Conservation (phyloP, 2,329 filamentous ascomycete genomes). For the Lachnum nothofagi region DNA sequence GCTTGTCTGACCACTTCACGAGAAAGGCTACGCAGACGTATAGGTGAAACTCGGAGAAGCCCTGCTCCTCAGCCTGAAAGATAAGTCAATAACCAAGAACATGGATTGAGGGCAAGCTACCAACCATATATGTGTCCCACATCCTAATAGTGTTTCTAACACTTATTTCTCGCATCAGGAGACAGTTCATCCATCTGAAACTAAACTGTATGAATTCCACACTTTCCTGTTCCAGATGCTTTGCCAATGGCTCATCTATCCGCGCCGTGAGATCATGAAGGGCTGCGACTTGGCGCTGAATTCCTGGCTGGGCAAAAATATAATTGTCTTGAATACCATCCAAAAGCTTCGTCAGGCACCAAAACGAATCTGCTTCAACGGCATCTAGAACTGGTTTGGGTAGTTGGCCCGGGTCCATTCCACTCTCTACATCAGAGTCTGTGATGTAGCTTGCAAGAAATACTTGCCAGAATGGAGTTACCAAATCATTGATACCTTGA, state of each 20-base stretch:
- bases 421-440: slow-evolving; percentile 84
- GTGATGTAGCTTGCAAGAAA: slow-evolving; percentile 93
- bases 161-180: slow-evolving; percentile 95
- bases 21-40: slow-evolving; percentile 97
- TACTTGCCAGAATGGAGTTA: slow-evolving; percentile 97
- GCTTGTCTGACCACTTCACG: slow-evolving; percentile 94
- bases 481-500: slow-evolving; percentile 96
- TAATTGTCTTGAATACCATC: slow-evolving; percentile 99
- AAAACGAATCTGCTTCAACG: slow-evolving; percentile 95
- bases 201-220: slow-evolving; percentile 99
- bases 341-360: slow-evolving; percentile 96
- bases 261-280: slow-evolving; percentile 84
- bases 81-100: slow-evolving; percentile 1
- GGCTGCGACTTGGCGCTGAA: slow-evolving; percentile 86
- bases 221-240: slow-evolving; percentile 82
- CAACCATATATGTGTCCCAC: slow-evolving; percentile 98
- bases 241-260: slow-evolving; percentile 79
- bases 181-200: slow-evolving; percentile 99
- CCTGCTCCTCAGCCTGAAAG: slow-evolving; percentile 86
- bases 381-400: slow-evolving; percentile 88
- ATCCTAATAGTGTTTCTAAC: slow-evolving; percentile 95
- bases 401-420: slow-evolving; percentile 94
- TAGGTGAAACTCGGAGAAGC: slow-evolving; percentile 95
- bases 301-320: slow-evolving; percentile 94
- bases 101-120: slow-evolving; percentile 30